Conservation (phyloP, 768 basidiomycete species). For the Melanogaster broomeanus region DNA sequence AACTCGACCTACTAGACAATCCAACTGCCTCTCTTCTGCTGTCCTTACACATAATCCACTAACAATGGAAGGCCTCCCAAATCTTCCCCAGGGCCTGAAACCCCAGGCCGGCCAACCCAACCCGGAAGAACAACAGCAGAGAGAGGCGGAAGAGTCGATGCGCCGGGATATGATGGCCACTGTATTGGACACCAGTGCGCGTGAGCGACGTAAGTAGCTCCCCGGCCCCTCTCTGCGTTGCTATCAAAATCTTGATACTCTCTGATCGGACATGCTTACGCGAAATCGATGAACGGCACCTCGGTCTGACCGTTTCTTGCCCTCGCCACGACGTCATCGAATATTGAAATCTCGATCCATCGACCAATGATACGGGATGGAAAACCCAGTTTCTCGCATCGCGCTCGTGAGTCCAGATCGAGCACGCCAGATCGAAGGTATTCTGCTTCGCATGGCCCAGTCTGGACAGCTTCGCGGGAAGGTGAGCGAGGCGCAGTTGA, state of each 20-base stretch:
- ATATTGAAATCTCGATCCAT: background rate
- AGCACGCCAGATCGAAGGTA: slow-evolving; percentile 76
- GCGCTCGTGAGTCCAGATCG: slow-evolving; percentile 82
- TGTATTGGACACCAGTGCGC: slow-evolving; percentile 73
- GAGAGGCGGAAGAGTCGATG: slow-evolving; percentile 72
- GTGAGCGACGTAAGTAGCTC: slow-evolving; percentile 67
- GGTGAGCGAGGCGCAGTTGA: slow-evolving; percentile 80
- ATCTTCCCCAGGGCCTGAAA: slow-evolving; percentile 30
- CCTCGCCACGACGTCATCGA: no score
- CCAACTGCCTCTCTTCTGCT: background rate
- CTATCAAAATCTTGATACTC: no score
- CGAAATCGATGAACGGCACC: background rate
- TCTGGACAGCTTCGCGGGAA: slow-evolving; percentile 76
- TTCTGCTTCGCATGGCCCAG: slow-evolving; percentile 82
- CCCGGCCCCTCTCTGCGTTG: background rate
- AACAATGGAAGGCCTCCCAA: slow-evolving; percentile 25
- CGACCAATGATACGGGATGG: no score
- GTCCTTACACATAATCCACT: background rate
- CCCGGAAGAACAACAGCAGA: slow-evolving; percentile 57
- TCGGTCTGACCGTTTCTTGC: no score
- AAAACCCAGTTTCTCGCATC: slow-evolving; percentile 76
- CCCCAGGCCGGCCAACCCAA: slow-evolving; percentile 43
- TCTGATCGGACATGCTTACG: no score
- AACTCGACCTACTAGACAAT: no score
- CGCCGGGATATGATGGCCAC: slow-evolving; percentile 76